Conservation (phyloP, 2,329 filamentous ascomycete species). For the Cordyceps sp. region DNA sequence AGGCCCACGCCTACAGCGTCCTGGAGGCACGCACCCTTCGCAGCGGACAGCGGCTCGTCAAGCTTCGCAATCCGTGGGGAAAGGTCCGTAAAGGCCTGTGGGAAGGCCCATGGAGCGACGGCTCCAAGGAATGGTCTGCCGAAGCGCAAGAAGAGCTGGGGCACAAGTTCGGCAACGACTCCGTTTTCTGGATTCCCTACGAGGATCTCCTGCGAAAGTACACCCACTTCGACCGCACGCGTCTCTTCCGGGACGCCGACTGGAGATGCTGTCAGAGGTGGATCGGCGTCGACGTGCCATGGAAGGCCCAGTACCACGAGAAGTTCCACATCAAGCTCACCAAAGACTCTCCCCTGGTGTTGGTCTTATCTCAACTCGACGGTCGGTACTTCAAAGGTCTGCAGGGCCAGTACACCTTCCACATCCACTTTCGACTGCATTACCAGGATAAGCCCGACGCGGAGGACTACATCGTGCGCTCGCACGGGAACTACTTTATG, state of each 20-base stretch:
- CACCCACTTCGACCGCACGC: slow-evolving; percentile 42
- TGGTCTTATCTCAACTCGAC: slow-evolving; percentile 46
- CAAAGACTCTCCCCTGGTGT: slow-evolving; percentile 37
- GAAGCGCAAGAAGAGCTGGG: slow-evolving; percentile 39
- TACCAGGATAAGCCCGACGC: slow-evolving; percentile 27
- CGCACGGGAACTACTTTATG: slow-evolving; percentile 42
- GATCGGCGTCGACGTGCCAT: slow-evolving; percentile 45
- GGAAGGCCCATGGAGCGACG: slow-evolving; percentile 43
- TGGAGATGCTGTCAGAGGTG: slow-evolving; percentile 43
- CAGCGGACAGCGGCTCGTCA: slow-evolving; percentile 36
- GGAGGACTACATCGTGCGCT: slow-evolving; percentile 43
- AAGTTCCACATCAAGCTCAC: slow-evolving; percentile 42
- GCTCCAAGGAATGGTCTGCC: slow-evolving; percentile 43
- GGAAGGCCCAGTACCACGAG: slow-evolving; percentile 44
- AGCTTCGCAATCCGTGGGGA: slow-evolving; percentile 45
- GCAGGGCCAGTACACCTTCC: slow-evolving; percentile 38
- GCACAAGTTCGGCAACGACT: slow-evolving; percentile 44
- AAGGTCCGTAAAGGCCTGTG: slow-evolving; percentile 39
- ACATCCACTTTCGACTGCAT: slow-evolving; percentile 33
- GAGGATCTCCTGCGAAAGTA: slow-evolving; percentile 46
- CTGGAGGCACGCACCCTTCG: slow-evolving; percentile 38
- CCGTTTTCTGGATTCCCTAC: slow-evolving; percentile 48
- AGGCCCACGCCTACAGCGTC: slow-evolving; percentile 43
- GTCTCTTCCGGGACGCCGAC: slow-evolving; percentile 38
- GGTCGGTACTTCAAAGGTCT: slow-evolving; percentile 45